Base-by-base conservation (phyloP, 164 flowering plant species). In the Warburgia ugandensis region DNA sequence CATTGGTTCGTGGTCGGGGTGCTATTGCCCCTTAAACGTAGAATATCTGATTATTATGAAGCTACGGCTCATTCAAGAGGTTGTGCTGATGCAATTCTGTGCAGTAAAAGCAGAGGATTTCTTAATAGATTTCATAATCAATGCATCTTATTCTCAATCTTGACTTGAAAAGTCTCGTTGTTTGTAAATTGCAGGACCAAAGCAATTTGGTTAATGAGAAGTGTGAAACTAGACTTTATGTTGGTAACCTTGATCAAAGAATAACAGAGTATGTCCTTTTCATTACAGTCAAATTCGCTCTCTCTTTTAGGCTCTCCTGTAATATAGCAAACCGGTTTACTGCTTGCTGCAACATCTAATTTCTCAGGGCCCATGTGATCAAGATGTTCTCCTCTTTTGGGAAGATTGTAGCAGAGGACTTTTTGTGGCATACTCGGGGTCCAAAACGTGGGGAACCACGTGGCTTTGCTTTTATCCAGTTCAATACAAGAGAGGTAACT, bases 381-480 rank as follows among this genome's bases (percentile, higher is more conserved):
- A 85, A 77, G 73, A 74, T 89, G 84, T 89, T 89, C 57, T 83
- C 97, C 57, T 83, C 95, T 37, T 89, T 46, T 61, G 97, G 97
- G 26, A 89, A 81, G 72, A 89, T 89, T 21, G 63, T 81, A 29
- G 68, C 84, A 0, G 95, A 83, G 58, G 92, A 89, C 55, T 89
- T 78, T 50, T 45, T 89, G 40, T 83, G 89, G 92, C 97, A 85
- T 53, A 83, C 84, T 22, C 89, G 89, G 54, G 97, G 97, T 3
- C 92, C 87, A 2, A 83, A 74, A 56, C 86, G 87, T 16, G 97
- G 95, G 33, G 84, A 78, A 59, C 97, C 97, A 13, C 87, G 90
- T 16, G 97, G 97, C 9, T 89, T 67, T 75, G 95, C 97, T 57
- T 89, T 89, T 47, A 61, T 89, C 55, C 76, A 85, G 68, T 89